Evolutionary conservation across 2,329 filamentous ascomycete genomes (phyloP), one percentile per base, ranked within the genome.

Genomic region (Cadophora sp.): DNA sequence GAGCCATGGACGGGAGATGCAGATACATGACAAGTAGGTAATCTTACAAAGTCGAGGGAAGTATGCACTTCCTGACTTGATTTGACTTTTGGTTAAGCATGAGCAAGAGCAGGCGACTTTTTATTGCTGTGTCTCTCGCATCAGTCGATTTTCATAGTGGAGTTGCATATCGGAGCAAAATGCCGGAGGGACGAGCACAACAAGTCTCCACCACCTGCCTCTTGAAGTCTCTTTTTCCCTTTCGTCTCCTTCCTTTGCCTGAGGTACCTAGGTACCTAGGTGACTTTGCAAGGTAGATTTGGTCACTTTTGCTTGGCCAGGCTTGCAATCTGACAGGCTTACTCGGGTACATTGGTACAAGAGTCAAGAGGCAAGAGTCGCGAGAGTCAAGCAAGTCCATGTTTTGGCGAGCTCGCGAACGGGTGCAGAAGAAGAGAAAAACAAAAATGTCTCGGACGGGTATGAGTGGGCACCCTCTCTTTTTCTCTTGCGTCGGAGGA

Each of bases 181-280:
- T 60, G 41, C 58, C 58, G 22, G 41, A 60, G 58, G 58, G 58
- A 60, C 58, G 58, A 60, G 58, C 58, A 48, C 22, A 30, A n/a
- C 3, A 22, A 24, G 20, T 39, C 55, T n/a, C 55, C 55, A 39
- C 55, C 55, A 39, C 53, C 33, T 36, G 33, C 30, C 30, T 39
- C 33, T 39, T 56, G 53, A 7, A 39, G 33, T 39, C 36, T 9
- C 36, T 33, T 39, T 41, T 24, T 41, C 33, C 20, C 22, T 22
- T 4, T 20, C 30, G 18, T 22, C 33, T 39, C n/a, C 33, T 58
- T 13, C 14, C 27, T 30, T 30, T 30, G 27, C 27, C 27, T 30
- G 27, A 30, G 27, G 24, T 27, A 45, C 16, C 14, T 9, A 45
- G n/a, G 36, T 39, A 39, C 7, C 8, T 39, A 39, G 6, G 27